Percentiles rank a stretch among this genome's conserved stretches.
Conservation (phyloP, 371 early-diverging fungal genomes). For the Mortierella polycephala region DNA sequence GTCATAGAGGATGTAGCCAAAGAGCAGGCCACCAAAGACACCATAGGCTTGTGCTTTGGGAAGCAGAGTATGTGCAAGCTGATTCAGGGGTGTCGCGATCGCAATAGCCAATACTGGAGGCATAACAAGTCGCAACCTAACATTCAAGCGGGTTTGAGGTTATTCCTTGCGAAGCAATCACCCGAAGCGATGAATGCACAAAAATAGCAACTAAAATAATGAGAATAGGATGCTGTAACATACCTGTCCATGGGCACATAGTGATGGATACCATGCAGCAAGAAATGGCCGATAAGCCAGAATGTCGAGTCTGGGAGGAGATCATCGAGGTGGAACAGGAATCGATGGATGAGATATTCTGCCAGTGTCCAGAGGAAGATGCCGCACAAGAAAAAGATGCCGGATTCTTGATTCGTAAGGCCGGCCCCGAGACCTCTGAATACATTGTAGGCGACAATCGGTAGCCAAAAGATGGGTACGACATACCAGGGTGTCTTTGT, state of each 20-base stretch:
- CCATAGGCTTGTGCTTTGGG: constrained; percentile 64
- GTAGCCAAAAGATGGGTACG: constrained; percentile 90
- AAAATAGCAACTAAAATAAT: constrained; percentile 10
- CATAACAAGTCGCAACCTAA: constrained; percentile 92
- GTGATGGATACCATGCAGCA: constrained; percentile 96
- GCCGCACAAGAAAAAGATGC: constrained; percentile 69
- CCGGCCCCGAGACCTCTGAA: constrained; percentile 9
- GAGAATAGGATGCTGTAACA: constrained; percentile 4
- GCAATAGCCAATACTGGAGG: constrained; percentile 89
- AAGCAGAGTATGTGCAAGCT: constrained; percentile 64
- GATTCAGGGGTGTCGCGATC: constrained; percentile 71
- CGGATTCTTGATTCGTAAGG: constrained; percentile 35
- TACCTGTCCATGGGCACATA: constrained; percentile 95
- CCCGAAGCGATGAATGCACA: background rate
- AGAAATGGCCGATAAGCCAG: constrained; percentile 83
- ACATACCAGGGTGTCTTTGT: constrained; percentile 93
- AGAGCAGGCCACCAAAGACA: constrained; percentile 77
- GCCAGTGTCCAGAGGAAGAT: constrained; percentile 83
- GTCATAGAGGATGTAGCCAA: constrained; percentile 92
- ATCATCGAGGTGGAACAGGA: constrained; percentile 92
- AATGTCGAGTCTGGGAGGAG: constrained; percentile 84
- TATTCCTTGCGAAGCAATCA: background rate
- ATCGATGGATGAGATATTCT: constrained; percentile 91
- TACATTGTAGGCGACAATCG: constrained; percentile 62
- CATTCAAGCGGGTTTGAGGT: background rate